Evolutionary conservation across 2,329 filamentous ascomycete genomes (phyloP).

Genomic region (Dothistroma septosporum): DNA sequence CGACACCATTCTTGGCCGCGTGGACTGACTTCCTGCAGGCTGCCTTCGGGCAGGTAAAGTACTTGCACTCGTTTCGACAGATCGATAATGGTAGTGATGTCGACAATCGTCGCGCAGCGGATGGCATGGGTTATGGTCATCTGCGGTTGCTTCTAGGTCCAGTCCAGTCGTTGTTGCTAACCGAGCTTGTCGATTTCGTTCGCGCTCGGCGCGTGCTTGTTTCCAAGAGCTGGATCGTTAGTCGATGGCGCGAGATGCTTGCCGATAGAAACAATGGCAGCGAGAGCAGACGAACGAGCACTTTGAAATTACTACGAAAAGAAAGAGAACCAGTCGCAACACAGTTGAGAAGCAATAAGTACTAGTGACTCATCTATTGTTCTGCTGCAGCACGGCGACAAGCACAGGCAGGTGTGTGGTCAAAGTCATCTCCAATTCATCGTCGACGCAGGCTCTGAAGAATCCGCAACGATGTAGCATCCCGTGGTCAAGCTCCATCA

Average conservation of each 20-base stretch:
- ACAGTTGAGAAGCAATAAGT: neutral
- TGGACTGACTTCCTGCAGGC: conserved; percentile 9
- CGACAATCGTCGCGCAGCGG: neutral
- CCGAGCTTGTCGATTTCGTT: neutral
- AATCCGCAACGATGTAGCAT: neutral
- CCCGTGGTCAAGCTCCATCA: neutral
- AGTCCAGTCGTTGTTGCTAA: neutral
- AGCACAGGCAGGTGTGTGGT: neutral
- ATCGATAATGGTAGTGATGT: conserved; percentile 4
- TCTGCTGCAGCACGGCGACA: neutral
- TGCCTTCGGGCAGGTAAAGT: conserved; percentile 9
- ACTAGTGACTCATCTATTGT: neutral
- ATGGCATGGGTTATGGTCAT: neutral
- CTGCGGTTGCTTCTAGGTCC: neutral
- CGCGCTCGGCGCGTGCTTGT: neutral
- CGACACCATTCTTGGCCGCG: neutral
- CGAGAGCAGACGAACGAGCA: neutral
- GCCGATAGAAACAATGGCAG: neutral
- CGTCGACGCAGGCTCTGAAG: neutral
- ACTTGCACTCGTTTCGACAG: conserved; percentile 10
- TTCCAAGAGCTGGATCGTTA: neutral
- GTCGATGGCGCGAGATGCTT: neutral
- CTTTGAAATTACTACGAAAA: neutral
- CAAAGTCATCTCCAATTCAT: neutral
- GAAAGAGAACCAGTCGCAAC: neutral